Evolutionary conservation across 2,329 filamentous ascomycete genomes (phyloP), one percentile per base, ranked within the genome.

Genomic region (Pseudogymnoascus destructans): DNA sequence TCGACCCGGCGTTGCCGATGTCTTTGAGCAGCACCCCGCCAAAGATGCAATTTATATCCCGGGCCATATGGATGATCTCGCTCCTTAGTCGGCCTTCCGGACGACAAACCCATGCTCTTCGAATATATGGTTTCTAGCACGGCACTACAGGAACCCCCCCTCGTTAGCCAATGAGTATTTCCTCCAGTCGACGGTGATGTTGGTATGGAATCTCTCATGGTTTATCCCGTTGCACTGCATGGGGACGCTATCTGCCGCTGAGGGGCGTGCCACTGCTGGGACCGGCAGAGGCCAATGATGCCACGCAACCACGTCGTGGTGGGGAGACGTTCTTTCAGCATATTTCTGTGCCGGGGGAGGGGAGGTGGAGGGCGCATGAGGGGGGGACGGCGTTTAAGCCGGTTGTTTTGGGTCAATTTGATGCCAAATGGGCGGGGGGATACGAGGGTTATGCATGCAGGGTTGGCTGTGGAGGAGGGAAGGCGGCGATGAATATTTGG

Each of bases 401-500:
- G 0, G 66, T 75, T 76, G 36, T 76, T 75, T 59, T 75, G 74
- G 74, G 67, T 74, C 15, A 76, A 76, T 61, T 63, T 76, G 19
- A 70, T 73, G 58, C 61, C 66, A 7, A 73, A 75, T 40, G 73
- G 72, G 1, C 73, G 72, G 1, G 74, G 74, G 0, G 72, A 75
- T 54, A 58, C 58, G 57, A 68, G 72, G 57, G 73, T 72, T 1
- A 64, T 70, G 27, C 74, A 76, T 59, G 73, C 74, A 0, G 74
- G 74, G 0, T 62, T 76, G 40, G 73, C 73, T 3, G 64, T 76
- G 5, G 68, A 63, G 5, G 65, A 64, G 0, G 74, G 55, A 77
- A 76, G 69, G 75, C 71, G 3, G 73, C 73, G 9, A 73, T 76
- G 71, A 75, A 76, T 59, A 75, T 76, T 57, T 75, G 75, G 74